A percentile compares a stretch with the other conserved stretches of the same genome.
Conservation (phyloP, 305 asterid species). For the Galium porrigens region DNA sequence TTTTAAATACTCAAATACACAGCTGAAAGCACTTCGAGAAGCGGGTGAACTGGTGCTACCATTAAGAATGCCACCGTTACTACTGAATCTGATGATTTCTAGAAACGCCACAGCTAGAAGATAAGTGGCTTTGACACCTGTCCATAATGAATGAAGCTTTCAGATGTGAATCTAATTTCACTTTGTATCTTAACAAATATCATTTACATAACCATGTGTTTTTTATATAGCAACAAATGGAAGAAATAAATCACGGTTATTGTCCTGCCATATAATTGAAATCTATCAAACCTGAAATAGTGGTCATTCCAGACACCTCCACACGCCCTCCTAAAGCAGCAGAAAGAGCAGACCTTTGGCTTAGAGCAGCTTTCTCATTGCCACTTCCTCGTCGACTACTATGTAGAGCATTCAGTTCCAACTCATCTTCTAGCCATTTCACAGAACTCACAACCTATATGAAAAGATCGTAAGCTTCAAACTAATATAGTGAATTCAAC, state of each 20-base stretch:
- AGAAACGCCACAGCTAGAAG: slow-evolving; percentile 91
- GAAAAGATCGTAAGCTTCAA: slow-evolving; percentile 7
- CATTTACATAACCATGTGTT: neutral
- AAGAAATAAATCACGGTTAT: neutral
- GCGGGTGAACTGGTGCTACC: slow-evolving; percentile 54
- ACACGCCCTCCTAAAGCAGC: slow-evolving; percentile 95
- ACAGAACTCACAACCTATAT: slow-evolving; percentile 97
- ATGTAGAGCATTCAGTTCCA: slow-evolving; percentile 98
- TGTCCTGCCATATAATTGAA: neutral
- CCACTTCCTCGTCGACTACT: slow-evolving; percentile 89
- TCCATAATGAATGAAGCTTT: slow-evolving; percentile 10
- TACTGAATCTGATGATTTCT: slow-evolving; percentile 91
- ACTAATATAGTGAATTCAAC: neutral
- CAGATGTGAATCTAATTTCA: neutral
- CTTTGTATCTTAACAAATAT: slow-evolving; percentile 1
- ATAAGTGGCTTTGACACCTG: slow-evolving; percentile 99
- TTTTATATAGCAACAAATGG: neutral
- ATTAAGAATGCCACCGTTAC: slow-evolving; percentile 96
- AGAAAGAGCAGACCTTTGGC: slow-evolving; percentile 86
- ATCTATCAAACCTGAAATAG: slow-evolving; percentile 62
- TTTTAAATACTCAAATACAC: slow-evolving; percentile 87
- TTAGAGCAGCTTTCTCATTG: slow-evolving; percentile 91
- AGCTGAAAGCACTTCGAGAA: slow-evolving; percentile 89
- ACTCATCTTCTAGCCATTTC: slow-evolving; percentile 99
- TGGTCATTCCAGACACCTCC: slow-evolving; percentile 76